phyloP scores from a whole-genome alignment of 2,329 filamentous ascomycete genomes.

The Phaeoacremonium minimum region DNA sequence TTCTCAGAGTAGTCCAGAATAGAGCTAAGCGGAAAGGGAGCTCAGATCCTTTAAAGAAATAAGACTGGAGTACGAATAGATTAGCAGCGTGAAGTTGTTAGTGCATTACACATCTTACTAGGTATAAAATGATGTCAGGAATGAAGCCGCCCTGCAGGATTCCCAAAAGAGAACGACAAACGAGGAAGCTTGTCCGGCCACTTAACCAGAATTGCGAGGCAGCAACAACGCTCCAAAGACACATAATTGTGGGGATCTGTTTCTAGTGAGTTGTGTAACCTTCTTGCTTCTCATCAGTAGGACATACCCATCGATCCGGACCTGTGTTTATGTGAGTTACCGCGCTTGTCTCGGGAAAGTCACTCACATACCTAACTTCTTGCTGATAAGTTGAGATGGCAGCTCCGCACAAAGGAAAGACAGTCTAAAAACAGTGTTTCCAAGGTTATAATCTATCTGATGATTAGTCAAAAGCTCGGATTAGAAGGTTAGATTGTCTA shows the following conservation, averaged over 20 bases:
- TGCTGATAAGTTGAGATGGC: constrained; percentile 56
- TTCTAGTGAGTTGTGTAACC: neutral
- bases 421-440: constrained; percentile 50
- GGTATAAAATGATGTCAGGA: constrained; percentile 25
- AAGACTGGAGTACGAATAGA: constrained; percentile 13
- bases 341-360: neutral
- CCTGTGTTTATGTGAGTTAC: neutral
- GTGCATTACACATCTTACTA: constrained; percentile 5
- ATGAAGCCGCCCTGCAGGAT: constrained; percentile 29
- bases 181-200: constrained; percentile 20
- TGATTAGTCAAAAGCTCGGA: neutral
- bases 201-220: constrained; percentile 22
- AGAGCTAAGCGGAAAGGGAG: constrained; percentile 25
- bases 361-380: constrained; percentile 32
- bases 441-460: constrained; percentile 42
- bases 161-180: constrained; percentile 24
- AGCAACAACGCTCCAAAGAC: constrained; percentile 25
- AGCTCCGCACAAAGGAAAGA: constrained; percentile 54
- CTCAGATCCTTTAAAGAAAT: constrained; percentile 27
- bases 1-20: constrained; percentile 24
- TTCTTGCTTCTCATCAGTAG: neutral
- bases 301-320: constrained; percentile 22
- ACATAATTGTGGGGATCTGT: constrained; percentile 27
- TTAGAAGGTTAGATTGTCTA: neutral
- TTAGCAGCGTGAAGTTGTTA: neutral